A percentile compares a stretch with the other conserved stretches of the same genome.
Conservation (phyloP, 2,329 filamentous ascomycete genomes). For the Thielaviopsis punctulata region DNA sequence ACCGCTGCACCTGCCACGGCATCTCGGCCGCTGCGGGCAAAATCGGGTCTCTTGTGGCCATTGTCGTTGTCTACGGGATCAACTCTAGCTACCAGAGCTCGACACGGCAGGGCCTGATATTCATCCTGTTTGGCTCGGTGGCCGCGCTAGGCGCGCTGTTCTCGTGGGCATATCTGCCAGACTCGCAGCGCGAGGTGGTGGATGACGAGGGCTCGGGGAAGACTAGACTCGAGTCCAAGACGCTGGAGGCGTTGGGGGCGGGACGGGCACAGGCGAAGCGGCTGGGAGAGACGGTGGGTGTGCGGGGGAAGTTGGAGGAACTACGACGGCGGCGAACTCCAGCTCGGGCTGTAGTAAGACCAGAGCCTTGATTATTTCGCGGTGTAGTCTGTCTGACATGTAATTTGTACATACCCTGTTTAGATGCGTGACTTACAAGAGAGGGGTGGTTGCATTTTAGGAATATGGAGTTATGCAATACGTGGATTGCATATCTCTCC, state of each 20-base stretch:
- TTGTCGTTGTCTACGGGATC: constrained; percentile 33
- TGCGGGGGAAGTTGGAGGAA: constrained; percentile 26
- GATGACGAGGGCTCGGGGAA: constrained; percentile 19
- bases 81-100: constrained; percentile 25
- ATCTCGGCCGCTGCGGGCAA: constrained; percentile 45
- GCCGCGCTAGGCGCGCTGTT: constrained; percentile 31
- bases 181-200: constrained; percentile 25
- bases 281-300: constrained; percentile 27
- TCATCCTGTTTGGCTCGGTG: constrained; percentile 32
- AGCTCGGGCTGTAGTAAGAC: no score
- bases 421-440: no score
- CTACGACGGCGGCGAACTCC: not conserved
- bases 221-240: constrained; percentile 26
- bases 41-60: constrained; percentile 35
- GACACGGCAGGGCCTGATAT: constrained; percentile 31
- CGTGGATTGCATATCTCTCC: not conserved
- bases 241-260: constrained; percentile 33
- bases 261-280: constrained; percentile 27
- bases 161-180: constrained; percentile 35
- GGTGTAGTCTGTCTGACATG: no score
- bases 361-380: no score
- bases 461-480: not conserved
- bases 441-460: not conserved
- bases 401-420: no score
- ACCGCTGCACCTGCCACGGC: constrained; percentile 44